Base-by-base conservation (phyloP, 441 rosid genomes). In the Dalechampia spathulata region DNA sequence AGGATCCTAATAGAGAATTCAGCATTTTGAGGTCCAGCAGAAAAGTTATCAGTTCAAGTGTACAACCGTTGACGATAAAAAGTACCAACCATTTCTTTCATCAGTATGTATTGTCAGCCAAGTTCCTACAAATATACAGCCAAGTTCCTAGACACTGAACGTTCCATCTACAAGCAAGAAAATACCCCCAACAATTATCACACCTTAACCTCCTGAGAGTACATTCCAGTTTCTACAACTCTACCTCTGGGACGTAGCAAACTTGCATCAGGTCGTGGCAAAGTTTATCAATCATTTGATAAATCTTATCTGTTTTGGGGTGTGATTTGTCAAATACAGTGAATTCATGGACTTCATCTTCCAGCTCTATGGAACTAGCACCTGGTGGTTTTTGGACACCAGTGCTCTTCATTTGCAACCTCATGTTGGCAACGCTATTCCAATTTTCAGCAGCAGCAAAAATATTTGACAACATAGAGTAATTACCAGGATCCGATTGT, bases 371-470 rank as follows among this genome's bases (percentile, higher is more conserved):
- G 26, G 72, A 83, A 68, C 95, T 86, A 65, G 80, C 81, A 45
- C 96, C 95, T 0, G 87, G 76, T 21, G 80, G 77, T 66, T 85
- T 86, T 58, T 75, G 73, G 19, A 70, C 63, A 60, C 84, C 73
- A n/a, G 62, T 34, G 34, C 72, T 77, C 73, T 78, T 90, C 90
- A 83, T 79, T 52, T 62, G 75, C 48, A 63, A 65, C 75, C 97
- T 83, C 58, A 79, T 62, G 37, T 57, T 66, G 20, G 95, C 90
- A 72, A 73, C 90, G 6, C 66, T 63, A 19, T 71, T 67, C 97
- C 95, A 84, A 55, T 84, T 75, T 43, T 87, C 85, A n/a, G 75
- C 73, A 65, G 90, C 82, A 55, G 96, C 85, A 52, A 69, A 83
- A 45, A 90, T 82, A 72, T 83, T 87, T 21, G 90, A 78, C 76